These are phyloP conservation scores for Candida michaelii DNA, from an alignment of 805 yeast species.

Conservation along the genomic window DNA sequence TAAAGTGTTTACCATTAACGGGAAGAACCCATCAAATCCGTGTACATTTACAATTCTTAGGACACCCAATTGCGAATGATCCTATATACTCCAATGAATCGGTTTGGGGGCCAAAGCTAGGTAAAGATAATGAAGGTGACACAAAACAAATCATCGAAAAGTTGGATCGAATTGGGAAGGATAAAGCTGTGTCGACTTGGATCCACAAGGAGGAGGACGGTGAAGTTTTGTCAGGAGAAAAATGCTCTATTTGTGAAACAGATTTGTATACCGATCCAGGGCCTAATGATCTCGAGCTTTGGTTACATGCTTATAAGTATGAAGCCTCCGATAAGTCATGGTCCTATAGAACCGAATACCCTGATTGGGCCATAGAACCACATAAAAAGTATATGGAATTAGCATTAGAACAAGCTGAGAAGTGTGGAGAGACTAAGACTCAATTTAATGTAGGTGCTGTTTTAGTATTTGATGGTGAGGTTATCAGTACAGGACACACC, in stretches of 20 bases:
- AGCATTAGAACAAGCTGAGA: slow-evolving; percentile 76
- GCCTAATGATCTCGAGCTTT: slow-evolving; percentile 78
- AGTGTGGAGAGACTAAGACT: slow-evolving; percentile 78
- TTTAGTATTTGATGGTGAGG: slow-evolving; percentile 55
- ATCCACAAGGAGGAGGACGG: slow-evolving; percentile 58
- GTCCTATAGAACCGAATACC: slow-evolving; percentile 74
- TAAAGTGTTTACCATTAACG: slow-evolving; percentile 80
- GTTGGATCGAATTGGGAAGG: slow-evolving; percentile 70
- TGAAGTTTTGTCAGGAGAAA: slow-evolving; percentile 58
- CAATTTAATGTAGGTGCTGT: slow-evolving; percentile 96
- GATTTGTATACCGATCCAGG: slow-evolving; percentile 86
- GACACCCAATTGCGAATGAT: slow-evolving; percentile 46
- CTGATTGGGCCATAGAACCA: slow-evolving; percentile 75
- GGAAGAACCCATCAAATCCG: slow-evolving; percentile 96
- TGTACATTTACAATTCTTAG: slow-evolving; percentile 83
- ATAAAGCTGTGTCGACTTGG: slow-evolving; percentile 68
- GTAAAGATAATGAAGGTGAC: slow-evolving; percentile 57
- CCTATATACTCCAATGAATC: slow-evolving; percentile 78
- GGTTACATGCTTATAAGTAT: slow-evolving; percentile 89
- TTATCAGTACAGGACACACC: slow-evolving; percentile 83
- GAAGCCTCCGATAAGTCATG: slow-evolving; percentile 58
- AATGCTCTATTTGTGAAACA: slow-evolving; percentile 66
- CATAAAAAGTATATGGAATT: slow-evolving; percentile 64
- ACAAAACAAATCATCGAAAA: slow-evolving; percentile 45
- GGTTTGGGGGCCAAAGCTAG: slow-evolving; percentile 80